Evolutionary conservation across 495 filamentous ascomycete species (phyloP).

Genomic region (Aspergillus sparsus): DNA sequence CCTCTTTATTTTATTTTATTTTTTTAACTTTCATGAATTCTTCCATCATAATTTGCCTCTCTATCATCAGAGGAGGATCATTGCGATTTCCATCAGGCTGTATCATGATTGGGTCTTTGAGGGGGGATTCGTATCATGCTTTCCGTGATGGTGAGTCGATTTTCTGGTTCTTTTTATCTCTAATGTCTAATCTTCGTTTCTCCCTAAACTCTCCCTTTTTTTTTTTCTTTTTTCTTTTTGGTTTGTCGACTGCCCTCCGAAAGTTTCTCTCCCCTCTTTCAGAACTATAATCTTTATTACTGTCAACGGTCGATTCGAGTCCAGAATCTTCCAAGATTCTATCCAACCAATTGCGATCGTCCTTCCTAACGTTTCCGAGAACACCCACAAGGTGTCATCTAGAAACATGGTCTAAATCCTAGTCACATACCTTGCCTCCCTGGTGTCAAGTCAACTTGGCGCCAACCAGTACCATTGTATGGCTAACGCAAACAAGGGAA

Average conservation of each 20-base stretch:
- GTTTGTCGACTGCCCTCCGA: no score
- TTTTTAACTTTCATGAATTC: no score
- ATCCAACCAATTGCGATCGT: not conserved
- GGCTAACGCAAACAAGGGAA: no score
- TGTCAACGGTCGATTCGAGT: not conserved
- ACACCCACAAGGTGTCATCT: not conserved
- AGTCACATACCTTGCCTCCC: not conserved
- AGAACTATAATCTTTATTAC: no score
- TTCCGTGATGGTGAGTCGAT: not conserved
- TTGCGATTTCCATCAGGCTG: no score
- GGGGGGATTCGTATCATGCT: no score
- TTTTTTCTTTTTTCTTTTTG: no score
- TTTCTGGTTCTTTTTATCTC: not conserved
- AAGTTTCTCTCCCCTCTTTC: no score
- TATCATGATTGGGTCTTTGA: no score
- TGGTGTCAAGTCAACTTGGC: slow-evolving; percentile 3
- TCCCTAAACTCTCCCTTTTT: not conserved
- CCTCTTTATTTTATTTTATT: no score
- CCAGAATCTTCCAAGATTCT: not conserved
- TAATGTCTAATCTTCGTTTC: not conserved
- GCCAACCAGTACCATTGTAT: not conserved
- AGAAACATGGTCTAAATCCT: not conserved
- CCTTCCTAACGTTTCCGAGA: not conserved
- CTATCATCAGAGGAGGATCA: no score
- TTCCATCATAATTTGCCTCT: no score